phyloP scores from a whole-genome alignment of 257 asterid species.

The Solanum acaule region DNA sequence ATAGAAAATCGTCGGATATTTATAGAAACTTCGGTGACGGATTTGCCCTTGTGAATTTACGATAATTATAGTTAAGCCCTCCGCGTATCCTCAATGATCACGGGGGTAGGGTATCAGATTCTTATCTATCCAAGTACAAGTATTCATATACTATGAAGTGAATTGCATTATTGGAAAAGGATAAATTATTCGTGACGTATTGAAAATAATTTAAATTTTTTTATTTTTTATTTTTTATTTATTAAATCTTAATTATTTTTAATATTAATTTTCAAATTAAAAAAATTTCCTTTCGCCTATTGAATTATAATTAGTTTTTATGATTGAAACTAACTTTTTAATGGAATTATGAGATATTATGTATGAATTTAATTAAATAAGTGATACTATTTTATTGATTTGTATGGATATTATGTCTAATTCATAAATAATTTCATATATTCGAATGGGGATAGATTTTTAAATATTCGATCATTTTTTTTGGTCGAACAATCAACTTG shows the following conservation, averaged over 20 bases:
- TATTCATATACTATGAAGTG: background rate
- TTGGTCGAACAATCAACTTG: too few species aligned
- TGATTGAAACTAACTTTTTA: background rate
- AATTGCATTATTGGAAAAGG: too few species aligned
- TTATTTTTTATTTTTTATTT: background rate
- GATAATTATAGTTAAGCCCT: background rate
- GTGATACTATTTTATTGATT: background rate
- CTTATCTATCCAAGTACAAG: background rate
- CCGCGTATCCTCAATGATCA: background rate
- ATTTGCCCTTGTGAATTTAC: background rate
- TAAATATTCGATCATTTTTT: background rate
- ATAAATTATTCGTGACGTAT: too few species aligned
- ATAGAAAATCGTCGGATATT: background rate
- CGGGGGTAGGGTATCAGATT: background rate
- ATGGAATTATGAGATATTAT: background rate
- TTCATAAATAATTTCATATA: background rate
- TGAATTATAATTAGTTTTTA: background rate
- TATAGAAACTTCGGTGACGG: background rate
- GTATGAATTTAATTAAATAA: too few species aligned
- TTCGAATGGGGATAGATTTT: background rate
- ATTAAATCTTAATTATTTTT: background rate
- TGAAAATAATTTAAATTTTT: too few species aligned
- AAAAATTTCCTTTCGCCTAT: background rate
- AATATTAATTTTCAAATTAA: background rate
- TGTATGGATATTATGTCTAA: background rate